Percentiles rank a stretch among this genome's conserved stretches.
phyloP scores from a whole-genome alignment of 2,329 filamentous ascomycete species.

The Tolypocladium album region DNA sequence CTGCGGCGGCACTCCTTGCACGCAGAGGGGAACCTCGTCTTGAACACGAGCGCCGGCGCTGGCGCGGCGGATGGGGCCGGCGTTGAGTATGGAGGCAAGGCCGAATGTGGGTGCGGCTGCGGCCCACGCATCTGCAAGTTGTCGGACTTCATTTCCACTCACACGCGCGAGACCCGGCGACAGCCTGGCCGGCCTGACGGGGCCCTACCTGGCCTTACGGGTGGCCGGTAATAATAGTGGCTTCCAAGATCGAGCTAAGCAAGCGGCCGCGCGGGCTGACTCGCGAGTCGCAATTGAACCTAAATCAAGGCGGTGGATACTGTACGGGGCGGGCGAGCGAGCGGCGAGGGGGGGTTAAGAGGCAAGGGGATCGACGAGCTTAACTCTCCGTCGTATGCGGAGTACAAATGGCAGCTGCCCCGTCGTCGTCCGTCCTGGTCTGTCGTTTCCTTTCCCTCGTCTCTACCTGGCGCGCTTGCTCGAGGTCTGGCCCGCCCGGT shows the following conservation, averaged over 20 bases:
- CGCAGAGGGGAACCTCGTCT: conserved; percentile 23
- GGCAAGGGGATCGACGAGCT: background rate
- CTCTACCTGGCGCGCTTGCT: background rate
- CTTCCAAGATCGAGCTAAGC: background rate
- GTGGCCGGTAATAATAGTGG: background rate
- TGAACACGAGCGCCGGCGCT: conserved; percentile 5
- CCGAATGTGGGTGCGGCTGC: conserved; percentile 1
- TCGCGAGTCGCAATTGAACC: background rate
- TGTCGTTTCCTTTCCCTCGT: background rate
- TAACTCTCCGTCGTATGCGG: background rate
- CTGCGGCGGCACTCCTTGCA: conserved; percentile 40
- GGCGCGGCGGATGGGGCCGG: background rate
- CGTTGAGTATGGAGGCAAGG: conserved; percentile 5
- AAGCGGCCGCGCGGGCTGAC: background rate
- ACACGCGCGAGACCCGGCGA: background rate
- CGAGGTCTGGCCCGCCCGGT: background rate
- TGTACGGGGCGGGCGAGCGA: background rate
- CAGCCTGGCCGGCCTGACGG: background rate
- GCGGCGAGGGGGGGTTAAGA: background rate
- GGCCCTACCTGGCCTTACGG: background rate
- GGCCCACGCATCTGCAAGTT: conserved; percentile 14
- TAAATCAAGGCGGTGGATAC: background rate
- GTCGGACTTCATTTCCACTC: conserved; percentile 20
- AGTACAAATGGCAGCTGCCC: background rate
- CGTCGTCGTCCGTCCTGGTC: background rate